These are phyloP conservation scores for Cyphellophora attinorum DNA, from an alignment of 2,329 filamentous ascomycete species.

Conservation along the genomic window DNA sequence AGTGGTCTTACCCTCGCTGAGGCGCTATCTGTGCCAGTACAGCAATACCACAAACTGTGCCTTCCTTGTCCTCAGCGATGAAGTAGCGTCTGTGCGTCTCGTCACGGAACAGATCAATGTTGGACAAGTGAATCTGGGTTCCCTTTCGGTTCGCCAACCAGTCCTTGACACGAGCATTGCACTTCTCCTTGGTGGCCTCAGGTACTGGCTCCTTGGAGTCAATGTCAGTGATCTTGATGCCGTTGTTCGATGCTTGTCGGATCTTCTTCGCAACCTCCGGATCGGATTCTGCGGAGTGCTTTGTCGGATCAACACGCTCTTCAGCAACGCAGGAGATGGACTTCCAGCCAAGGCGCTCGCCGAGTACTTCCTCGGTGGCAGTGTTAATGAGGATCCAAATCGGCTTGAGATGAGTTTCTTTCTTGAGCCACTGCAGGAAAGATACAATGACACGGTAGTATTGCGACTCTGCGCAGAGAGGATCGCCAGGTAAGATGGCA, in stretches of 20 bases:
- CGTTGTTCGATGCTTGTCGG: constrained; percentile 70
- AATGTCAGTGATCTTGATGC: constrained; percentile 69
- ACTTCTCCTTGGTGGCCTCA: constrained; percentile 57
- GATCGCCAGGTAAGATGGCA: constrained; percentile 78
- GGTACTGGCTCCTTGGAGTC: constrained; percentile 54
- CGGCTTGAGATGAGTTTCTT: constrained; percentile 63
- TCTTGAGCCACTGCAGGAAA: constrained; percentile 66
- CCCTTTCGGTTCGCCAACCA: constrained; percentile 77
- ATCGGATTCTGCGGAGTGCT: constrained; percentile 58
- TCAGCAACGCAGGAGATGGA: constrained; percentile 82
- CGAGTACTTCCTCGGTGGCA: constrained; percentile 71
- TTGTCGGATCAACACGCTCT: constrained; percentile 68
- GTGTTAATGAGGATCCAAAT: constrained; percentile 82
- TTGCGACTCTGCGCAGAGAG: constrained; percentile 71
- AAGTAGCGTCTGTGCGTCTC: constrained; percentile 76
- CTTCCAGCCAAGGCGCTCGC: constrained; percentile 72
- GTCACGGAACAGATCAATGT: constrained; percentile 83
- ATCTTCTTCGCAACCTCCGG: constrained; percentile 64
- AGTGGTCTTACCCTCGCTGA: constrained; percentile 47
- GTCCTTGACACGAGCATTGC: constrained; percentile 63
- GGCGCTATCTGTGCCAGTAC: constrained; percentile 74
- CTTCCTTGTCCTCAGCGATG: constrained; percentile 63
- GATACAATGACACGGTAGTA: constrained; percentile 62
- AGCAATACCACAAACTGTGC: constrained; percentile 66
- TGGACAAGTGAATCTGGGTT: constrained; percentile 79